Evolutionary conservation across 78 protist species (phyloP).

Genomic region (Capsaspora owczarzaki): DNA sequence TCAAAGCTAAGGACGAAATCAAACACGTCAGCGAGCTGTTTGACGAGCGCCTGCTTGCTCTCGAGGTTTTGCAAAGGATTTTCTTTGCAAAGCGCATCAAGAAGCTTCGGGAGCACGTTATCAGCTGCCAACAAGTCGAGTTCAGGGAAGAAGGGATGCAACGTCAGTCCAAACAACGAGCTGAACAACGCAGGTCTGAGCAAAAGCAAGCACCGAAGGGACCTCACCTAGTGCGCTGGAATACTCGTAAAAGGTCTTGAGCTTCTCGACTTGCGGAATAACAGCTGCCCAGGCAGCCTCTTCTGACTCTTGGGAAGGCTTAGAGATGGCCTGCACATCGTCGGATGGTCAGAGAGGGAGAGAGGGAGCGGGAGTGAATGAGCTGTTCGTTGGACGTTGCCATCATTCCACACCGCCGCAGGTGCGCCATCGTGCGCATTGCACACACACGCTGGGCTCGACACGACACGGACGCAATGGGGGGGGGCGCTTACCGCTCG

Average conservation of each 20-base stretch:
- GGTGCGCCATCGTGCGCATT: no score
- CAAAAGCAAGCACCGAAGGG: no score
- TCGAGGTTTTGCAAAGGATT: conserved; percentile 47
- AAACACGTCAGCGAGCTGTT: conserved; percentile 71
- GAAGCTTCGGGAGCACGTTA: conserved; percentile 48
- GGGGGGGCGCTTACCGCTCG: conserved; percentile 28
- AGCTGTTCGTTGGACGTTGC: no score
- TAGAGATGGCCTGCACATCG: conserved; percentile 51
- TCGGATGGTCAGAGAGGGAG: not conserved
- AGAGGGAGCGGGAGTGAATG: not conserved
- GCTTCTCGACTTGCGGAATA: conserved; percentile 52
- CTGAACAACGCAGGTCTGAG: no score
- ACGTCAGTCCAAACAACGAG: not conserved
- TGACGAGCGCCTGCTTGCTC: conserved; percentile 71
- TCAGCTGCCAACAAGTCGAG: not conserved
- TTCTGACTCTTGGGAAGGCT: conserved; percentile 57
- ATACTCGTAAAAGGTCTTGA: conserved; percentile 59
- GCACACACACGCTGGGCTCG: no score
- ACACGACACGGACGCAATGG: not conserved
- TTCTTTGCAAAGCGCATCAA: conserved; percentile 58
- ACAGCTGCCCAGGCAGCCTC: conserved; percentile 65
- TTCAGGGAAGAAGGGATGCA: not conserved
- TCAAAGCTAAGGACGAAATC: conserved; percentile 67
- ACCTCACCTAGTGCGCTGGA: conserved; percentile 46
- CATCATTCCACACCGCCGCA: no score